phyloP scores from a whole-genome alignment of 1,139 yeast genomes.

The Candida labiduridarum region DNA sequence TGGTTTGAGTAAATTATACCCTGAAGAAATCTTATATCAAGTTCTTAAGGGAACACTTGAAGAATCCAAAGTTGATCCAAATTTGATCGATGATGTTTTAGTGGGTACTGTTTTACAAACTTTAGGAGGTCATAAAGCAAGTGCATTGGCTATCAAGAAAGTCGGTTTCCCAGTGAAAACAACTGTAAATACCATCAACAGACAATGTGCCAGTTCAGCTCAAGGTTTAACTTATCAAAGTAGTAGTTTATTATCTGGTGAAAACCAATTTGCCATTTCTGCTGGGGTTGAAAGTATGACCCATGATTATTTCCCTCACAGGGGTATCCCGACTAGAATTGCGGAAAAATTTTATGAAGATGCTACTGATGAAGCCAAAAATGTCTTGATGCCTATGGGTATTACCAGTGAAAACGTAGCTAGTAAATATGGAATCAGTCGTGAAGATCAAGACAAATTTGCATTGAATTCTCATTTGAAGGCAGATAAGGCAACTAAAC shows the following conservation, averaged over 20 bases:
- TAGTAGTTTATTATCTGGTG: slow-evolving; percentile 32
- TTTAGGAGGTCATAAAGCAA: slow-evolving; percentile 87
- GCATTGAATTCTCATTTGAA: slow-evolving; percentile 37
- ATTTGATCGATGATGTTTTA: slow-evolving; percentile 67
- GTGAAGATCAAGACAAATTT: slow-evolving; percentile 59
- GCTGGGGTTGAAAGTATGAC: slow-evolving; percentile 51
- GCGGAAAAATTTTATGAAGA: slow-evolving; percentile 21
- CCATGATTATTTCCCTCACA: slow-evolving; percentile 42
- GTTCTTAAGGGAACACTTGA: slow-evolving; percentile 32
- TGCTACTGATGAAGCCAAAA: slow-evolving; percentile 25
- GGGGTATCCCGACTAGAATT: slow-evolving; percentile 36
- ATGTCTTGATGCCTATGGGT: slow-evolving; percentile 65
- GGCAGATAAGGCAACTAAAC: slow-evolving; percentile 36
- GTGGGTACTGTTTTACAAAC: slow-evolving; percentile 82
- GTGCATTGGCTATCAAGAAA: slow-evolving; percentile 61
- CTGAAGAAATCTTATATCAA: slow-evolving; percentile 36
- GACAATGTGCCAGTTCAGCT: slow-evolving; percentile 47
- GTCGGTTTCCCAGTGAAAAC: slow-evolving; percentile 40
- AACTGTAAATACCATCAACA: slow-evolving; percentile 40
- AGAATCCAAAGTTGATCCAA: slow-evolving; percentile 27
- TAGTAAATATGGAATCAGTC: slow-evolving; percentile 54
- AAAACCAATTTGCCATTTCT: slow-evolving; percentile 36
- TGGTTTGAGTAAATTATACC: slow-evolving; percentile 35
- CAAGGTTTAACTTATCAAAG: slow-evolving; percentile 41
- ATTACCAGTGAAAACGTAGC: slow-evolving; percentile 40